Percentiles rank a stretch among this genome's conserved stretches.
Conservation (phyloP, 1,139 yeast species). For the Blastobotrys buckinghamii region DNA sequence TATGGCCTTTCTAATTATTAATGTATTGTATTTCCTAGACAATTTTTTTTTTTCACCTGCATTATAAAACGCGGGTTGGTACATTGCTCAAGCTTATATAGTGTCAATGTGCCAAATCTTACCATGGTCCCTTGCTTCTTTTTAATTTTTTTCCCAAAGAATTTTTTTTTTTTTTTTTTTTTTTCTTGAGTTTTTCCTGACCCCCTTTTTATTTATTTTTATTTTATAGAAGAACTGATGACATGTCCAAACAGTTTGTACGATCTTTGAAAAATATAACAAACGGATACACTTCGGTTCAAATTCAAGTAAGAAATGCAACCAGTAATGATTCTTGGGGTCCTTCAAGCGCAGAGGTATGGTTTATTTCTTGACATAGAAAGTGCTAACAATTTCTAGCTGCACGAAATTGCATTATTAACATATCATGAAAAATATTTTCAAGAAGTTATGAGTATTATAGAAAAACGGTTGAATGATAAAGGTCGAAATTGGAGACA, state of each 20-base stretch:
- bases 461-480: conserved; percentile 87
- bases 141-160: no score
- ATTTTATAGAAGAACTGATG: no score
- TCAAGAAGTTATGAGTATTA: conserved; percentile 86
- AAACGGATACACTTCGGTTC: conserved; percentile 82
- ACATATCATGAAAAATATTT: conserved; percentile 71
- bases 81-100: no score
- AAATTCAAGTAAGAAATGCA: conserved; percentile 78
- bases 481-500: conserved; percentile 98
- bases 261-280: conserved; percentile 89
- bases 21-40: background rate
- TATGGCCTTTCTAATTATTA: background rate
- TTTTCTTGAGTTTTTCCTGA: no score
- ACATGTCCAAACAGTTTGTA: conserved; percentile 49
- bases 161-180: no score
- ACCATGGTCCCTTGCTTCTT: no score
- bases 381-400: conserved; percentile 21
- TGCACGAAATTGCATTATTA: conserved; percentile 76
- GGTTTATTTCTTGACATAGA: background rate
- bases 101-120: no score
- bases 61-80: no score
- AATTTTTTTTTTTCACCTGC: background rate
- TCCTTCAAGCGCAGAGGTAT: conserved; percentile 60
- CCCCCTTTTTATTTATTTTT: no score
- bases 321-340: conserved; percentile 87